Conservation (phyloP, 306 rosid species). For the Dryas drummondii region DNA sequence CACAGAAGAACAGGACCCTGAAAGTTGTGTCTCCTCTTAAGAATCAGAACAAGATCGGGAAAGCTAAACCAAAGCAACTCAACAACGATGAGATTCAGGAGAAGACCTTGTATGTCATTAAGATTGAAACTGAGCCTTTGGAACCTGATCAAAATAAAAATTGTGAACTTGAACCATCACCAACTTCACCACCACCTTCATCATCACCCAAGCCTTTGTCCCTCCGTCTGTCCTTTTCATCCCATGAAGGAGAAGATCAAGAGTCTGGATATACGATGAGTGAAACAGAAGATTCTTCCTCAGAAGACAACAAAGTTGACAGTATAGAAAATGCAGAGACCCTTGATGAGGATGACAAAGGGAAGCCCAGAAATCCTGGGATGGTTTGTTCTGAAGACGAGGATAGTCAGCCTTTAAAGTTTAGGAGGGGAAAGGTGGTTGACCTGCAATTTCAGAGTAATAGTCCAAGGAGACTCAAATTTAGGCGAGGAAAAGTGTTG, state of each 20-base stretch:
- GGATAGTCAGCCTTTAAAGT: conserved; percentile 44
- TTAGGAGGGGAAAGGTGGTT: conserved; percentile 66
- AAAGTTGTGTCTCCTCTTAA: conserved; percentile 30
- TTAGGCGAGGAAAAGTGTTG: conserved; percentile 51
- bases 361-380: conserved; percentile 33
- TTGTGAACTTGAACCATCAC: conserved; percentile 29
- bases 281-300: conserved; percentile 47
- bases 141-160: conserved; percentile 44
- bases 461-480: conserved; percentile 68
- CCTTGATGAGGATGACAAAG: conserved; percentile 31
- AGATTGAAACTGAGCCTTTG: conserved; percentile 50
- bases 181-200: conserved; percentile 20
- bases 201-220: conserved; percentile 35
- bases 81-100: conserved; percentile 48
- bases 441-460: conserved; percentile 43
- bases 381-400: conserved; percentile 38
- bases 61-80: conserved; percentile 38
- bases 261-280: conserved; percentile 54
- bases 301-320: conserved; percentile 41
- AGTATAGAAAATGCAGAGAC: conserved; percentile 35
- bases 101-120: conserved; percentile 69
- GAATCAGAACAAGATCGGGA: conserved; percentile 32
- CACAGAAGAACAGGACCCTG: conserved; percentile 41
- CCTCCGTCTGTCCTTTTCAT: conserved; percentile 19
- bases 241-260: conserved; percentile 34